These are phyloP conservation scores for Lasiodiplodia citricola DNA, from an alignment of 2,329 filamentous ascomycete species.

Conservation along the genomic window DNA sequence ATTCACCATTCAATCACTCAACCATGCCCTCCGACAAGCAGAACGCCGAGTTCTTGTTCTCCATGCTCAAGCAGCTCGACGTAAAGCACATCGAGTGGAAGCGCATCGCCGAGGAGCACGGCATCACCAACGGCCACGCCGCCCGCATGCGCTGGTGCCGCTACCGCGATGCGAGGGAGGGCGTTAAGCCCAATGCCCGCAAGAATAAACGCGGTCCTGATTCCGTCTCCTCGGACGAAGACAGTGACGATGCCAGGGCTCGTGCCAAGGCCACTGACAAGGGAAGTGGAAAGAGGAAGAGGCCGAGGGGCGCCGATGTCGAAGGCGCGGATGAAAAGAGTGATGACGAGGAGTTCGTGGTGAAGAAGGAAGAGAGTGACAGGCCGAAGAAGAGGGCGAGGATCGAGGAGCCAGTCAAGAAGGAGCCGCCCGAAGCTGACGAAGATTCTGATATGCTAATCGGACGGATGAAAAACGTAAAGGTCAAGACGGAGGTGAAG, in stretches of 20 bases:
- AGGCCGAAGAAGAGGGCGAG: conserved; percentile 10
- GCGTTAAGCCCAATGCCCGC: background rate
- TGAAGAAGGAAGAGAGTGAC: background rate
- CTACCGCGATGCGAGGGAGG: conserved; percentile 59
- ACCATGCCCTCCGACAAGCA: conserved; percentile 54
- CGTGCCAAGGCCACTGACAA: background rate
- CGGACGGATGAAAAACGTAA: background rate
- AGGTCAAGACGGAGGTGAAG: background rate
- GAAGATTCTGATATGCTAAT: conserved; percentile 1
- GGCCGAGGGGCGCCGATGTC: background rate
- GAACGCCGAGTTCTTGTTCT: conserved; percentile 59
- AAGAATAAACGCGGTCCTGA: background rate
- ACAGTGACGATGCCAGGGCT: background rate
- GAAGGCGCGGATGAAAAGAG: background rate
- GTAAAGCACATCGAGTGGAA: conserved; percentile 62
- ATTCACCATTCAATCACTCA: background rate
- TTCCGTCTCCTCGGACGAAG: background rate
- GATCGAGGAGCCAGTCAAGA: conserved; percentile 3
- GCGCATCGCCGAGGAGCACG: conserved; percentile 54
- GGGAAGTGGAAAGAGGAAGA: background rate
- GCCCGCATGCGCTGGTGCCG: conserved; percentile 63
- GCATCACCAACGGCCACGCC: conserved; percentile 62
- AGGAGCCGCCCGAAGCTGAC: background rate
- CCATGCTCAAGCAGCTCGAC: conserved; percentile 61
- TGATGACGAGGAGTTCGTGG: conserved; percentile 4